Conservation (phyloP, 2,329 filamentous ascomycete genomes). For the Xylariaceae sp. region DNA sequence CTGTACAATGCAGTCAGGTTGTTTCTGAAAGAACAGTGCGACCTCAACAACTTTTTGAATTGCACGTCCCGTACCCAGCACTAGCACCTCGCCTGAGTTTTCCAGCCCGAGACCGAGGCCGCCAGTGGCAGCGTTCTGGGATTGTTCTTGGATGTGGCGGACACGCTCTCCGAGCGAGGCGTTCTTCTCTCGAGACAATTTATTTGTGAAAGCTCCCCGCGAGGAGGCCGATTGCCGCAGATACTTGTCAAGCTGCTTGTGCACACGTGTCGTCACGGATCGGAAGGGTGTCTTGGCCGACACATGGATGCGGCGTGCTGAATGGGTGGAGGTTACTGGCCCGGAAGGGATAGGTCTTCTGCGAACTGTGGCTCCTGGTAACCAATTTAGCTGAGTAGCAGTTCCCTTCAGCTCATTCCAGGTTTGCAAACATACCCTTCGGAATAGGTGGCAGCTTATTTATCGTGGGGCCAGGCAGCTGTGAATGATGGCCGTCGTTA, state of each 20-base stretch:
- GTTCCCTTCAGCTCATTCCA: not conserved
- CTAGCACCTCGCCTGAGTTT: conserved; percentile 55
- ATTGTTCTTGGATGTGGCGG: conserved; percentile 46
- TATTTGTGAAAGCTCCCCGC: conserved; percentile 36
- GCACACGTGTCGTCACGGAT: conserved; percentile 68
- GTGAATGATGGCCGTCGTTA: conserved; percentile 16
- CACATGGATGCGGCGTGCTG: conserved; percentile 63
- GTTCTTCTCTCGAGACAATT: conserved; percentile 53
- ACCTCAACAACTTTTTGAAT: conserved; percentile 68
- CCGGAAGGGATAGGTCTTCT: conserved; percentile 55
- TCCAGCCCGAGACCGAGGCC: conserved; percentile 42
- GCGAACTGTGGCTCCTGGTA: conserved; percentile 53
- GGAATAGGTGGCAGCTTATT: conserved; percentile 40
- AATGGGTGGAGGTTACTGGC: conserved; percentile 44
- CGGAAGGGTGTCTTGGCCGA: conserved; percentile 70
- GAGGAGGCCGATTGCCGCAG: conserved; percentile 45
- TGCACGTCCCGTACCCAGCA: conserved; percentile 71
- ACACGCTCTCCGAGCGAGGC: conserved; percentile 55
- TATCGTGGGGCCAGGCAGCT: conserved; percentile 27
- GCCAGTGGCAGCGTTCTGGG: conserved; percentile 32
- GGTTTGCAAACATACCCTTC: conserved; percentile 33
- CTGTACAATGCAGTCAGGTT: conserved; percentile 63
- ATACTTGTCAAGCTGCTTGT: conserved; percentile 64
- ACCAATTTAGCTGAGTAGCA: conserved; percentile 23
- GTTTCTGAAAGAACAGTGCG: conserved; percentile 68